Conservation (phyloP, 352 stramenopile genomes). For the Plasmopara muralis region DNA sequence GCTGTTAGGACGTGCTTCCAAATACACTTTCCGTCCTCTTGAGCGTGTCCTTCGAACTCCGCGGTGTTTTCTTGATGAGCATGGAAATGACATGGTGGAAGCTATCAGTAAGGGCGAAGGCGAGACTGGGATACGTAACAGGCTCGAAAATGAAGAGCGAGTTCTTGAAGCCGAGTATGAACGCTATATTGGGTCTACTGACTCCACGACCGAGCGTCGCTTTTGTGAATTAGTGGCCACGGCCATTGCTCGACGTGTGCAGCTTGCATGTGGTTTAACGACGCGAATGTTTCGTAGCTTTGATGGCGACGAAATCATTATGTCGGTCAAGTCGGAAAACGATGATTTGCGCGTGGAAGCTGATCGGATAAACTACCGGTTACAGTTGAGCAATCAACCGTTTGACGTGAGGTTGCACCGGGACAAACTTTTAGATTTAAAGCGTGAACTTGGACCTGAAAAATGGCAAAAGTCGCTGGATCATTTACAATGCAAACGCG, state of each 20-base stretch:
- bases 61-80: slow-evolving; percentile 57
- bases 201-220: slow-evolving; percentile 35
- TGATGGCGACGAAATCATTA: slow-evolving; percentile 73
- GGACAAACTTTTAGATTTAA: slow-evolving; percentile 46
- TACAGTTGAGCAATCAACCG: slow-evolving; percentile 71
- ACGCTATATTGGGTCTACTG: slow-evolving; percentile 27
- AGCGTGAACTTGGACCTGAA: slow-evolving; percentile 37
- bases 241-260: slow-evolving; percentile 52
- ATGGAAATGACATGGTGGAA: slow-evolving; percentile 32
- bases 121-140: slow-evolving; percentile 21
- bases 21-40: slow-evolving; percentile 35
- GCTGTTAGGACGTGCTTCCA: slow-evolving; percentile 40
- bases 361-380: slow-evolving; percentile 58
- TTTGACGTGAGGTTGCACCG: slow-evolving; percentile 49
- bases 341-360: slow-evolving; percentile 64
- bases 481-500: slow-evolving; percentile 38
- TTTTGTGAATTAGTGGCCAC: slow-evolving; percentile 62
- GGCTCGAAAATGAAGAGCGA: slow-evolving; percentile 18
- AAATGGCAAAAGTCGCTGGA: slow-evolving; percentile 36
- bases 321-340: slow-evolving; percentile 76
- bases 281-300: slow-evolving; percentile 78
- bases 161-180: slow-evolving; percentile 54
- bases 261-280: slow-evolving; percentile 70
- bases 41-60: slow-evolving; percentile 45
- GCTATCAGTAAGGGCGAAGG: slow-evolving; percentile 23